Evolutionary conservation across 2,329 filamentous ascomycete species (phyloP), one percentile per base, ranked within the genome.

Genomic region (Didymella glomerata): DNA sequence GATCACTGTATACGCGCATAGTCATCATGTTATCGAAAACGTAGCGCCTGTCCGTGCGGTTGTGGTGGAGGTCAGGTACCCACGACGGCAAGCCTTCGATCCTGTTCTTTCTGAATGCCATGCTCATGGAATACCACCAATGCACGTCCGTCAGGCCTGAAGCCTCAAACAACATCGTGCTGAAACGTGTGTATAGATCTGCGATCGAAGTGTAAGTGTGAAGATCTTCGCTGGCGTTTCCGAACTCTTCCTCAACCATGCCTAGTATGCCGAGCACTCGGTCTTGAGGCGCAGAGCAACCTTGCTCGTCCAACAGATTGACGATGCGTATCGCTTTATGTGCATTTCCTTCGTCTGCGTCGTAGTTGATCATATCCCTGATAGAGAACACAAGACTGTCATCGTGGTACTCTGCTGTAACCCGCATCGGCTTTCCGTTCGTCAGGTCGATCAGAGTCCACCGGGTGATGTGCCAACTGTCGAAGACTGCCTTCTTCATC

Each of bases 121-220:
- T 48, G 38, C 46, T 55, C 22, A 55, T 11, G n/a, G 48, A 48
- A 14, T 10, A 48, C 52, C 52, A 54, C 44, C 45, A 54, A 25
- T 54, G 34, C 30, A 27, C 9, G 3, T 48, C 25, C n/a, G 51
- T 47, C 1, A 54, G 44, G 3, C 42, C 51, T 6, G 51, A 54
- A 6, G 32, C 34, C 18, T 28, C 25, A 25, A 54, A 54, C 22
- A 54, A 1, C 24, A 54, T 14, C 2, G 25, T 54, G 16, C 51
- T 54, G 32, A 54, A 48, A 14, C 32, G 42, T 10, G 34, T 48
- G 25, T 54, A 54, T 14, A 54, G 34, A 32, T 54, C 25, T 32
- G 51, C 22, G 25, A 47, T 48, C 9, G 42, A 40, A 4, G 42
- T 48, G 24, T 40, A 54, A 14, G n/a, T 25, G 32, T 48, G 44